Evolutionary conservation across 306 rosid genomes (phyloP).

Genomic region (Medicago arabica): DNA sequence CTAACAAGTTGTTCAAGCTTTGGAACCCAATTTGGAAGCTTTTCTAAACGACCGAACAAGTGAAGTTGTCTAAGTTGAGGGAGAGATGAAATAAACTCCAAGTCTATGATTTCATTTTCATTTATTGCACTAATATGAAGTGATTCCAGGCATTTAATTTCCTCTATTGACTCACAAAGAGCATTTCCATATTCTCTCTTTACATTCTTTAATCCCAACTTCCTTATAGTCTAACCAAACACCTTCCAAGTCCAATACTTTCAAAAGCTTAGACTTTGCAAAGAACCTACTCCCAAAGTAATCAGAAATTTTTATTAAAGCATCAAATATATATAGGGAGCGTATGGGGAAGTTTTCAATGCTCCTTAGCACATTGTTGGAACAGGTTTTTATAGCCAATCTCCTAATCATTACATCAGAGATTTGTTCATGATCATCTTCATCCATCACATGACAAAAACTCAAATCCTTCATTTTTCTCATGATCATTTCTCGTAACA

Average conservation of each 20-base stretch:
- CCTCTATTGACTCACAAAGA: constrained; percentile 26
- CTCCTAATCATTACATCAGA: neutral
- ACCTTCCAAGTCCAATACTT: constrained; percentile 36
- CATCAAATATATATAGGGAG: neutral
- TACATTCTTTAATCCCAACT: constrained; percentile 34
- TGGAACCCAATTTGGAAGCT: constrained; percentile 16
- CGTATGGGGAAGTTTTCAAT: neutral
- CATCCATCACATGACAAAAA: neutral
- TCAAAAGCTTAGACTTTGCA: constrained; percentile 11
- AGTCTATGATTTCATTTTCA: constrained; percentile 4
- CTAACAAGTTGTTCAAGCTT: neutral
- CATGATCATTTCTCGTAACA: too few species aligned
- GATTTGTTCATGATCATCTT: neutral
- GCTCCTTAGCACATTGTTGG: neutral
- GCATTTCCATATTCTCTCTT: constrained; percentile 11
- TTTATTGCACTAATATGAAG: constrained; percentile 12
- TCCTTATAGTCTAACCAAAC: neutral
- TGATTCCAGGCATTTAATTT: constrained; percentile 18
- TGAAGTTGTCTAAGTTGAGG: neutral
- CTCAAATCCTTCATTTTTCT: constrained; percentile 11
- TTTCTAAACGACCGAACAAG: neutral
- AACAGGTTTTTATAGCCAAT: constrained; percentile 3
- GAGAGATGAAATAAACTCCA: neutral
- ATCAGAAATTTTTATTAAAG: neutral
- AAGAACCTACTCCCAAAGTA: neutral